phyloP scores from a whole-genome alignment of 306 rosid species.

The Lotus japonicus region DNA sequence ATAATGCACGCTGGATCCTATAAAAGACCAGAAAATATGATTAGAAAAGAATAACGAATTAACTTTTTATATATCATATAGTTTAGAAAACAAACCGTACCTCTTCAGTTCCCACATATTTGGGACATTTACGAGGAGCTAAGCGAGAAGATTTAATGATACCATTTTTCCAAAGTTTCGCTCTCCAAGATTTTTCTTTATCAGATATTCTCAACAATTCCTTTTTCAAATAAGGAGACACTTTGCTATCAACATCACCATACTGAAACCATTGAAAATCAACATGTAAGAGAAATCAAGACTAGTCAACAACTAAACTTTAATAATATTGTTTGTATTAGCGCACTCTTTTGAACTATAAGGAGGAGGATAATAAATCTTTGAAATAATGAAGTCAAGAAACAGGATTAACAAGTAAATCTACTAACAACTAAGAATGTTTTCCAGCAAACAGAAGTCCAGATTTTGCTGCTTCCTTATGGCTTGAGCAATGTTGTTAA shows the following conservation, averaged over 20 bases:
- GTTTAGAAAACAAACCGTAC: slow-evolving; percentile 34
- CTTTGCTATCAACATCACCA: slow-evolving; percentile 56
- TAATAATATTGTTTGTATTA: background rate
- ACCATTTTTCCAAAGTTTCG: slow-evolving; percentile 87
- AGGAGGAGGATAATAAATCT: background rate
- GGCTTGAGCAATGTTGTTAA: no score
- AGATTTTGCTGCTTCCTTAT: background rate
- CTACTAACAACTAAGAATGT: background rate
- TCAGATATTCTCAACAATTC: slow-evolving; percentile 59
- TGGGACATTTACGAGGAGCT: slow-evolving; percentile 67
- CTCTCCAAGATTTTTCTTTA: slow-evolving; percentile 81
- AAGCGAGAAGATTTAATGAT: slow-evolving; percentile 60
- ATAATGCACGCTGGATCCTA: slow-evolving; percentile 89
- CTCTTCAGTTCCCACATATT: slow-evolving; percentile 87
- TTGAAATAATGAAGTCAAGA: background rate
- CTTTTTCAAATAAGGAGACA: slow-evolving; percentile 61
- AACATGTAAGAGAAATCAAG: slow-evolving; percentile 17
- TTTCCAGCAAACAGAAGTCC: background rate
- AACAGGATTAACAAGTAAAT: background rate
- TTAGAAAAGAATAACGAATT: slow-evolving; percentile 17
- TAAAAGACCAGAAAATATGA: slow-evolving; percentile 24
- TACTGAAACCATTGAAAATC: slow-evolving; percentile 39
- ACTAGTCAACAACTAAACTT: slow-evolving; percentile 4
- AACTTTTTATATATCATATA: slow-evolving; percentile 15
- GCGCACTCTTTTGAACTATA: background rate